Base-by-base conservation (phyloP, 768 basidiomycete species). In the Psilocybe tampanensis region DNA sequence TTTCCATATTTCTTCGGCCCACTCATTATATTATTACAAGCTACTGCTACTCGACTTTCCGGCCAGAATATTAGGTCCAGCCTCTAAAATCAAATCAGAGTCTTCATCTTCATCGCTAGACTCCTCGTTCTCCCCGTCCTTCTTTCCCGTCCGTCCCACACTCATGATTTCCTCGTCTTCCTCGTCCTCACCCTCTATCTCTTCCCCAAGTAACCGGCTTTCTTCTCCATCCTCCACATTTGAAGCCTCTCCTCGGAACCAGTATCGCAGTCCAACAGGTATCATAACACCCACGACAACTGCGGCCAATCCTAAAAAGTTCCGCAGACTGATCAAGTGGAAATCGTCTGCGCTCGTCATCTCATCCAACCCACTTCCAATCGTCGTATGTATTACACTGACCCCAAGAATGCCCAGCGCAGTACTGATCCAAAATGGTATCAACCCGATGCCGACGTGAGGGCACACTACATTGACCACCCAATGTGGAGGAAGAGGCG, bases 261-360 rank as follows among this genome's bases (percentile, higher is more conserved):
- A 89, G 64, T 90, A 92, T 57, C 94, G 83, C 60, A 96, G 73
- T 2, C 91, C 93, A 32, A 97, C 94, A 6, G 95, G 95, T 54
- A 96, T 92, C 75, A 96, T 79, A n/a, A 93, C 95, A 5, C 94
- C 95, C 12, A 94, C 81, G 54, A 91, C 92, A 49, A 96, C 86
- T 0, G 92, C 92, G 1, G 86, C 81, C 19, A 98, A 78, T 11
- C 89, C 85, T 60, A 96, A 81, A 68, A 95, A 91, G 73, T 98
- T 98, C 58, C 84, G 82, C 86, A 90, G 89, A 55, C 94, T 96
- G 61, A 98, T 84, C 47, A 98, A 82, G 71, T 96, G 88, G 69
- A 98, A 98, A 70, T 98, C 96, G 32, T 84, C 90, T 1, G 95
- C 81, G 44, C 88, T 89, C 5, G 95, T 96, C 96, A 98, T 98